Percentiles rank a stretch among this genome's conserved stretches.
Evolutionary conservation across 2,329 filamentous ascomycete species (phyloP).

Genomic region (Venturia aucupariae): DNA sequence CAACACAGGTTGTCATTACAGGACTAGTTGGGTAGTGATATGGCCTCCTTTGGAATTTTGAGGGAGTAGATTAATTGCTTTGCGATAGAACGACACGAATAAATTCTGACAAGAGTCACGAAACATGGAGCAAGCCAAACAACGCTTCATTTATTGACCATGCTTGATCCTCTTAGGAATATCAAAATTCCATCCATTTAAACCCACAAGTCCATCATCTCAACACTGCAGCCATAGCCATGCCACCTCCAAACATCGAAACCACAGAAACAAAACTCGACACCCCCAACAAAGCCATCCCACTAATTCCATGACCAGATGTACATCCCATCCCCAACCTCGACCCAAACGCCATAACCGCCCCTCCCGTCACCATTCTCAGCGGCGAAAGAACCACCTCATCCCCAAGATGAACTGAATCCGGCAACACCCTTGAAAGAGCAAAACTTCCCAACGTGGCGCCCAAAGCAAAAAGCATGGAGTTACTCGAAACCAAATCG

Average conservation of each 20-base stretch:
- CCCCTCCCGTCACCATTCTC: slow-evolving; percentile 44
- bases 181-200: neutral
- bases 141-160: no score
- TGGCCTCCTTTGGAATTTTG: no score
- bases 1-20: no score
- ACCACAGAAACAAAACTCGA: slow-evolving; percentile 55
- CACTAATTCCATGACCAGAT: slow-evolving; percentile 60
- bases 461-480: slow-evolving; percentile 45
- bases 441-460: slow-evolving; percentile 40
- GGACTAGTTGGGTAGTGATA: no score
- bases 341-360: slow-evolving; percentile 50
- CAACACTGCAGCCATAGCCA: slow-evolving; percentile 18
- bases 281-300: slow-evolving; percentile 52
- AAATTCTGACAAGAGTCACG: no score
- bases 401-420: neutral
- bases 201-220: neutral
- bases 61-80: no score
- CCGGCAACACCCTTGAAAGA: slow-evolving; percentile 20
- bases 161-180: neutral
- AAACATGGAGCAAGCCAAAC: no score
- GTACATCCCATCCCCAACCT: slow-evolving; percentile 58
- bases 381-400: slow-evolving; percentile 10
- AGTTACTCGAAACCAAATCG: slow-evolving; percentile 30
- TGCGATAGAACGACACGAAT: no score
- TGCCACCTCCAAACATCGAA: slow-evolving; percentile 48